A percentile compares a stretch with the other conserved stretches of the same genome.
Conservation (phyloP, 352 stramenopile genomes). For the Blastocystis sp. region DNA sequence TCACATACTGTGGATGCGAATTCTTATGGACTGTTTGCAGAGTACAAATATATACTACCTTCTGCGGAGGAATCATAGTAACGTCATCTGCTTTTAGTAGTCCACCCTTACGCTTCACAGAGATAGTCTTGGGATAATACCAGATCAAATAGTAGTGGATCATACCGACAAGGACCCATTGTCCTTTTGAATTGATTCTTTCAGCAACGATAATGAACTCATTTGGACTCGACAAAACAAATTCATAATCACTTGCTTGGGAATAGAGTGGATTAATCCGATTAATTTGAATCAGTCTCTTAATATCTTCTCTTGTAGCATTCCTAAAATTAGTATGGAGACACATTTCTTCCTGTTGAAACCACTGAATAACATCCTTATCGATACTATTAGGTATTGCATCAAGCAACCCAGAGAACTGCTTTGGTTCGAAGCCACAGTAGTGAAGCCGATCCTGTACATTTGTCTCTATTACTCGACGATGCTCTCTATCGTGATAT, state of each 20-base stretch:
- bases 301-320: neutral
- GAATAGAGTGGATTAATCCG: neutral
- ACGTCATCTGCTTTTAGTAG: neutral
- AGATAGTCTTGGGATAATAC: neutral
- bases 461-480: too few relatives aligned
- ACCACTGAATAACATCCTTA: neutral
- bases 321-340: neutral
- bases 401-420: neutral
- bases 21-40: neutral
- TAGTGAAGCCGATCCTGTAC: neutral
- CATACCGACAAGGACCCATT: neutral
- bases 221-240: neutral
- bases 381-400: neutral
- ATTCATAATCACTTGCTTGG: neutral
- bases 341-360: neutral
- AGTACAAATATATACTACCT: slow-evolving; percentile 27
- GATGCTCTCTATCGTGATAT: neutral
- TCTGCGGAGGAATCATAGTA: neutral
- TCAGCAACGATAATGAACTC: slow-evolving; percentile 23
- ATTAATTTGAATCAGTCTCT: neutral
- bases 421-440: neutral
- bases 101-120: neutral
- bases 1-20: neutral
- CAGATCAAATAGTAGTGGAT: slow-evolving; percentile 50
- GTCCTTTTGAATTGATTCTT: neutral